A percentile compares a stretch with the other conserved stretches of the same genome.
phyloP scores from a whole-genome alignment of 257 asterid genomes.

The Coffea canephora region DNA sequence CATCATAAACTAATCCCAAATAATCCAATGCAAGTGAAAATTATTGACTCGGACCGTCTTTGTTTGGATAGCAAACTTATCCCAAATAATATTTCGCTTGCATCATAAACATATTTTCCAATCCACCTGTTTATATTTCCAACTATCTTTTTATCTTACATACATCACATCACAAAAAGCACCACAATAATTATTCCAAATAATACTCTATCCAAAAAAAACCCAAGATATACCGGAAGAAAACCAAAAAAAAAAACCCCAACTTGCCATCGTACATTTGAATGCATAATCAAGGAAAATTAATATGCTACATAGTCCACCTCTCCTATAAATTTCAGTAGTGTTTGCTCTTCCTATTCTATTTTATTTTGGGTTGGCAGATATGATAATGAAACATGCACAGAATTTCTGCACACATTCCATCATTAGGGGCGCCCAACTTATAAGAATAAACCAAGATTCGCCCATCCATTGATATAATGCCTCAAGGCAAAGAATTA shows the following conservation, averaged over 20 bases:
- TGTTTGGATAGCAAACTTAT: too few species aligned
- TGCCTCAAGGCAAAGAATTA: not conserved
- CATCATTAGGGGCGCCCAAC: slow-evolving; percentile 36
- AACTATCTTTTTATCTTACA: too few species aligned
- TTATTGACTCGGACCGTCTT: too few species aligned
- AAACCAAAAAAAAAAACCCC: not conserved
- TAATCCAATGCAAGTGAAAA: too few species aligned
- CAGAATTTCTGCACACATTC: not conserved
- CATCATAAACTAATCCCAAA: too few species aligned
- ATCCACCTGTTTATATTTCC: too few species aligned
- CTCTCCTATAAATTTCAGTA: not conserved
- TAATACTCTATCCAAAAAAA: too few species aligned
- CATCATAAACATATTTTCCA: too few species aligned
- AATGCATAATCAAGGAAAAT: not conserved
- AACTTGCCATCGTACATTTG: not conserved
- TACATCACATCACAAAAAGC: too few species aligned
- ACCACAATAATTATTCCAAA: too few species aligned
- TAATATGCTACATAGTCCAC: not conserved
- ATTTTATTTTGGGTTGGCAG: slow-evolving; percentile 19
- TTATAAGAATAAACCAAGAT: not conserved
- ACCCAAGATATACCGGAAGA: too few species aligned
- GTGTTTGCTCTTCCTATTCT: not conserved
- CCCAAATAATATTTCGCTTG: too few species aligned
- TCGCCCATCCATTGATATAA: not conserved
- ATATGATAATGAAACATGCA: not conserved